Percentiles rank a stretch among this genome's conserved stretches.
Conservation (phyloP, 345 rosid genomes). For the Xanthoceras sorbifolium region DNA sequence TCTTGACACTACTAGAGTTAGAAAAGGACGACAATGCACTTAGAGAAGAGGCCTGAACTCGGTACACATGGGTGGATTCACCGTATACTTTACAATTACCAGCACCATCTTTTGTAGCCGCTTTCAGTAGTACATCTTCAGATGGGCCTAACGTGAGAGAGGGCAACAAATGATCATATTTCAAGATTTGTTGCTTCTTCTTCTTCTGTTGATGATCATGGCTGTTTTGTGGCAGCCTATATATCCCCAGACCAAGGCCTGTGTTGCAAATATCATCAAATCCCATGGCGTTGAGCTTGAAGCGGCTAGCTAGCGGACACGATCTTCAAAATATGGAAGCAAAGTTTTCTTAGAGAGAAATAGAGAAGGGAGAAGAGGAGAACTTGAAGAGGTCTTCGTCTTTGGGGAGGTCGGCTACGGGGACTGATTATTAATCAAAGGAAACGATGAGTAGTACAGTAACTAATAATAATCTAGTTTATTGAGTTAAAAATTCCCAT, state of each 20-base stretch:
- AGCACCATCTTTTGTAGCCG: neutral
- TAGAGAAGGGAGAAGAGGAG: neutral
- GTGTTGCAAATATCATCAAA: constrained; percentile 34
- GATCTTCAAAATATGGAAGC: neutral
- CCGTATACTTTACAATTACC: constrained; percentile 19
- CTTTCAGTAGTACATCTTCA: constrained; percentile 15
- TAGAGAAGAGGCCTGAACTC: constrained; percentile 31
- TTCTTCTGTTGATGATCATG: constrained; percentile 6
- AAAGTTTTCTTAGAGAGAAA: neutral
- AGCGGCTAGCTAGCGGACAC: neutral
- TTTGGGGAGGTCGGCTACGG: neutral
- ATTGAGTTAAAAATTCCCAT: constrained; percentile 21
- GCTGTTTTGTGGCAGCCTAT: constrained; percentile 29
- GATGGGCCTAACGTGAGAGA: constrained; percentile 46
- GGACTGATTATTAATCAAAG: constrained; percentile 23
- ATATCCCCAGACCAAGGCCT: constrained; percentile 34
- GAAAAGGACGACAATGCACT: constrained; percentile 44
- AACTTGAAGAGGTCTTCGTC: neutral
- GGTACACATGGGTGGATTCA: constrained; percentile 24
- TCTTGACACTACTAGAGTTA: constrained; percentile 37
- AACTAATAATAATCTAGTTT: constrained; percentile 19
- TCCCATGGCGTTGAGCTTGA: constrained; percentile 20
- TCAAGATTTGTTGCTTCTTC: constrained; percentile 29
- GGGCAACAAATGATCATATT: constrained; percentile 38
- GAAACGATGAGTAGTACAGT: constrained; percentile 20